phyloP scores from a whole-genome alignment of 495 filamentous ascomycete species.

The Neurospora sp. region DNA sequence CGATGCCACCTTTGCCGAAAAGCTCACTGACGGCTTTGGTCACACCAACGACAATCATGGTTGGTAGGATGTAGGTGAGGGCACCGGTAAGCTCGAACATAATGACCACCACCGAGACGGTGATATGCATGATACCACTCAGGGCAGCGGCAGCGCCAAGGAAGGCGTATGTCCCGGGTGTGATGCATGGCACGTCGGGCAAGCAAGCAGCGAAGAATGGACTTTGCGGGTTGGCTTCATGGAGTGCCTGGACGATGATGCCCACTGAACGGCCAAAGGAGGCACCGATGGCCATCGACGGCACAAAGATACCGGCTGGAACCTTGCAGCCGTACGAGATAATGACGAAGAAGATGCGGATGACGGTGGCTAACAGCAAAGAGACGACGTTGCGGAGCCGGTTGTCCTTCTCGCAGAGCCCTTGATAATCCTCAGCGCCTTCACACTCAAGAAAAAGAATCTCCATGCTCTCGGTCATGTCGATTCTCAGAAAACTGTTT shows the following conservation, averaged over 20 bases:
- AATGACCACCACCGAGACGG: conserved; percentile 91
- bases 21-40: conserved; percentile 90
- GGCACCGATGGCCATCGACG: conserved; percentile 94
- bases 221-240: conserved; percentile 72
- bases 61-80: conserved; percentile 89
- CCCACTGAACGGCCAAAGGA: conserved; percentile 91
- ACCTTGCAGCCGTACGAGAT: conserved; percentile 98
- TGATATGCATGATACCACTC: conserved; percentile 98
- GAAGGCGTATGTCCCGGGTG: conserved; percentile 92
- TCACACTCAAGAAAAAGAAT: conserved; percentile 94
- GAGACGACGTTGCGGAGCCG: conserved; percentile 75
- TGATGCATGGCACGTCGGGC: conserved; percentile 93
- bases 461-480: conserved; percentile 99
- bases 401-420: conserved; percentile 71
- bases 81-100: conserved; percentile 98
- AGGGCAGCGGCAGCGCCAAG: conserved; percentile 87
- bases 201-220: conserved; percentile 79
- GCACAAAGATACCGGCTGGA: conserved; percentile 93
- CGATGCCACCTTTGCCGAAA: conserved; percentile 92
- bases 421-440: conserved; percentile 82
- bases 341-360: conserved; percentile 80
- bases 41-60: conserved; percentile 97
- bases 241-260: conserved; percentile 81
- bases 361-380: conserved; percentile 65
- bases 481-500: conserved; percentile 90